These are phyloP conservation scores for Vitis amurensis DNA, from an alignment of 164 flowering plant genomes.

Conservation along the genomic window DNA sequence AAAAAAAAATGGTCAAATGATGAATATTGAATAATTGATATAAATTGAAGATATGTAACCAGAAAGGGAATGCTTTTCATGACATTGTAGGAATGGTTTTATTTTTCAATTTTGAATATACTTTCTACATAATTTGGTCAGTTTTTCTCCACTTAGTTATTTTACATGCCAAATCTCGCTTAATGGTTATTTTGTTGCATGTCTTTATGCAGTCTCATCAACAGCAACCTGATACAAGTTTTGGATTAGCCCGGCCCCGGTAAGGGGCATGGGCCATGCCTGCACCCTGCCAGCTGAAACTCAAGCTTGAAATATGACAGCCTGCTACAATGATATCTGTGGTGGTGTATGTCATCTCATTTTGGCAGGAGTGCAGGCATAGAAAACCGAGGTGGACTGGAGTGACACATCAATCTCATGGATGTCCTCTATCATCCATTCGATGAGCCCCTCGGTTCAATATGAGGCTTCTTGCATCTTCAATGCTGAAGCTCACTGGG, in stretches of 20 bases:
- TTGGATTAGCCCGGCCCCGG: conserved; percentile 99
- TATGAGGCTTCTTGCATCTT: conserved; percentile 37
- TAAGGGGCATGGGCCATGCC: conserved; percentile 99
- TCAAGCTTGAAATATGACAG: conserved; percentile 9
- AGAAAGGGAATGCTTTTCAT: too few species aligned
- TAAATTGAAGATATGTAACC: too few species aligned
- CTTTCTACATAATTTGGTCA: too few species aligned
- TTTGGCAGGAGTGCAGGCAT: conserved; percentile 82
- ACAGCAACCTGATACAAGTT: conserved; percentile 85
- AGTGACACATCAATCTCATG: conserved; percentile 9
- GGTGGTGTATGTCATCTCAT: conserved; percentile 9
- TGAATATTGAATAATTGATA: too few species aligned
- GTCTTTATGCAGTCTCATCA: conserved; percentile 68
- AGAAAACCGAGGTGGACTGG: conserved; percentile 42
- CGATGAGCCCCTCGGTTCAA: conserved; percentile 30
- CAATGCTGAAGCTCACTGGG: neutral
- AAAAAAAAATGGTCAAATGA: too few species aligned
- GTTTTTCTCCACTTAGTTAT: too few species aligned
- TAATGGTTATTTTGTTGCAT: neutral
- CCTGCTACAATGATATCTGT: neutral
- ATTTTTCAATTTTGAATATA: too few species aligned
- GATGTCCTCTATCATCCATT: conserved; percentile 8
- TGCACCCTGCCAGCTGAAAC: conserved; percentile 65
- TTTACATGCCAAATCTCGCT: neutral
- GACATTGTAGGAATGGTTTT: too few species aligned